Evolutionary conservation across 306 rosid genomes (phyloP), one percentile per base, ranked within the genome.

Genomic region (Prunus armeniaca): DNA sequence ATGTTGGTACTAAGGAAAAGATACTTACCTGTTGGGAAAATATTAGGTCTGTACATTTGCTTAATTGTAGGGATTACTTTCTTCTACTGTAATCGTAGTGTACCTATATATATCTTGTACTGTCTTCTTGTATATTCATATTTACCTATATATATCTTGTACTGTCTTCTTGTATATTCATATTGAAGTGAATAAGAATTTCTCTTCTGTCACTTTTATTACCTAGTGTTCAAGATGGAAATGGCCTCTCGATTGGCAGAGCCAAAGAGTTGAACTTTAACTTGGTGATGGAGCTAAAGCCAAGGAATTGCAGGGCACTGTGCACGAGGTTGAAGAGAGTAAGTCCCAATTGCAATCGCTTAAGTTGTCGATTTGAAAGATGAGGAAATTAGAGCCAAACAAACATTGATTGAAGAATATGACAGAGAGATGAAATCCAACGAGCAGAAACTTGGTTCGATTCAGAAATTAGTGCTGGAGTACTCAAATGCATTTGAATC

Each of bases 231-330:
- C 15, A 78, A 77, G 50, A 74, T 60, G 24, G 65, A 32, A 15
- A 20, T 77, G 20, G 69, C 58, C 13, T 76, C 83, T 12, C 15
- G 64, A 6, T 51, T 30, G 17, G 3, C 11, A 5, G 47, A 18
- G 34, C 45, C 14, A 68, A 25, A 15, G 72, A 25, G 56, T 5
- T 2, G 74, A 32, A 14, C 15, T n/a, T 28, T 1, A 32, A 49
- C 46, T 17, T 24, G 45, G 62, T 19, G 34, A 28, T 51, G 38
- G 12, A 60, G 32, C 15, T 7, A 69, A n/a, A 51, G 81, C 18
- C 30, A 65, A 47, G 57, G 54, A 30, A 34, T 76, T 80, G 52
- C 47, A 25, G 38, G 82, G 34, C 19, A 75, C 68, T n/a, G 65
- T 67, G 28, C 56, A 7, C 14, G 52, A 34, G 61, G 20, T 64